Evolutionary conservation across 805 yeast genomes (phyloP), one percentile per base, ranked within the genome.

Genomic region (Starmera quercuum): DNA sequence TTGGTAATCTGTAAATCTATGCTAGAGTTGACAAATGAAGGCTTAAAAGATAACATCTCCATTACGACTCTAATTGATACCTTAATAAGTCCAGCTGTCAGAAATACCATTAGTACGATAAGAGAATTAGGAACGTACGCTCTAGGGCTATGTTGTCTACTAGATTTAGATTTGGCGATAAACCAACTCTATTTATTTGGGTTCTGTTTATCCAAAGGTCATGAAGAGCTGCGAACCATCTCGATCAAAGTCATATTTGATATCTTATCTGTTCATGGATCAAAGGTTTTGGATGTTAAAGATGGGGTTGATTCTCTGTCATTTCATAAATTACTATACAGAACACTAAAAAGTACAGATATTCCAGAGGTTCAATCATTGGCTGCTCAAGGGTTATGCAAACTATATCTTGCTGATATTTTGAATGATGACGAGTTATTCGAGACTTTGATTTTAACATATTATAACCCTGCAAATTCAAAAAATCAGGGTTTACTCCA

Each of bases 321-420:
- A 0, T 61, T 82, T 36, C 84, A 83, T 39, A 74, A 79, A 50
- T 60, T 84, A 20, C 79, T 83, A 40, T 81, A 78, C 59, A 73
- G 77, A 51, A 71, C 80, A 2, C 60, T 83, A 44, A 71, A 74
- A 48, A 69, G 69, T 42, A 63, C 62, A 37, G 70, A 69, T 5
- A 61, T 72, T 44, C 83, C 83, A 1, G 71, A 69, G 19, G 67
- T 86, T 14, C 95, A 85, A 53, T 78, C 90, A 0, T 66, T 76
- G 1, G 82, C 90, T 8, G 95, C 90, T 0, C 95, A 85, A 49
- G 94, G 95, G 0, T 61, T 88, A 18, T 83, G 88, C 48, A 88
- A 90, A 59, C 61, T 90, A 32, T 75, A 79, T 45, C 63, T 92
- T 34, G 82, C 90, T 12, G 94, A 83, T 42, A 70, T 83, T 15